phyloP scores from a whole-genome alignment of 371 early-diverging fungal species.

The Mortierella sp. region DNA sequence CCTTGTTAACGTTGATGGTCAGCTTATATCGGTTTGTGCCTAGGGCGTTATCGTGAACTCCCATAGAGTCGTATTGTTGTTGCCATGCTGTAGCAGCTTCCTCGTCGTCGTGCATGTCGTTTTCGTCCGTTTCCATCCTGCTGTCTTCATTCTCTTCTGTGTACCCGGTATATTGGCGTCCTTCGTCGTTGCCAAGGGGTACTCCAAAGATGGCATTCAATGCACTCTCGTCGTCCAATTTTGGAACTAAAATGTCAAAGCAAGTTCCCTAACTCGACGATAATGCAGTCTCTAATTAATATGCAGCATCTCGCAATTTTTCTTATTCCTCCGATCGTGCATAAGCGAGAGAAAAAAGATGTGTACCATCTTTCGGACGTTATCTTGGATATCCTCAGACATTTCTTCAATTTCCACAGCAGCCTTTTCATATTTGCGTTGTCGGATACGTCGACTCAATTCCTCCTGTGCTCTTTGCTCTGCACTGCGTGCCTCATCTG shows the following conservation, averaged over 20 bases:
- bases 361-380: slow-evolving; percentile 65
- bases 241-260: slow-evolving; percentile 73
- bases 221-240: slow-evolving; percentile 44
- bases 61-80: slow-evolving; percentile 32
- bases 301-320: not conserved
- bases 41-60: slow-evolving; percentile 63
- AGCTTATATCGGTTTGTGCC: slow-evolving; percentile 76
- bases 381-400: slow-evolving; percentile 65
- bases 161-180: not conserved
- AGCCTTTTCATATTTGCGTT: slow-evolving; percentile 61
- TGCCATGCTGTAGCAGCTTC: slow-evolving; percentile 1
- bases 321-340: not conserved
- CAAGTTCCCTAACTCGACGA: slow-evolving; percentile 58
- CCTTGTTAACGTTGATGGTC: slow-evolving; percentile 67
- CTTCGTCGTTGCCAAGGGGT: not conserved
- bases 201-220: slow-evolving; percentile 36
- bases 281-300: not conserved
- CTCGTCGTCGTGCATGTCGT: not conserved
- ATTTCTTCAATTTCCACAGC: slow-evolving; percentile 62
- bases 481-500: slow-evolving; percentile 47
- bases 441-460: slow-evolving; percentile 54
- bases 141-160: not conserved
- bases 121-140: slow-evolving; percentile 11
- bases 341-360: not conserved
- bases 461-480: slow-evolving; percentile 30